A percentile compares a stretch with the other conserved stretches of the same genome.
Evolutionary conservation across 192 early-diverging fungal genomes (phyloP).

Genomic region (Cetraspora pellucida): DNA sequence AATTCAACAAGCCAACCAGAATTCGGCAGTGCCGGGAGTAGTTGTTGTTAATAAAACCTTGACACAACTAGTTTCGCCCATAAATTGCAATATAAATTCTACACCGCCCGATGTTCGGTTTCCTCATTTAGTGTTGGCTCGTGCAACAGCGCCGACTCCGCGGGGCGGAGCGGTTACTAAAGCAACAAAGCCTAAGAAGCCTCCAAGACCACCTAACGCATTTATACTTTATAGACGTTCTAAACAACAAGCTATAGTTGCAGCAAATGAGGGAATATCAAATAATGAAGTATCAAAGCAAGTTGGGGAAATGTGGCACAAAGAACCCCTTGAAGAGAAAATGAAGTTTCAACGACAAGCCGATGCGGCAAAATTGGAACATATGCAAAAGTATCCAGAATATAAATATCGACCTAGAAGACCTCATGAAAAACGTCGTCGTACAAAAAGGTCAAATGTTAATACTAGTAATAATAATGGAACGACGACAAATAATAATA

Average conservation of each 20-base stretch:
- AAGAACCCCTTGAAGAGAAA: slow-evolving; percentile 33
- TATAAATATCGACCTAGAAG: slow-evolving; percentile 37
- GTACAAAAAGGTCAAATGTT: slow-evolving; percentile 20
- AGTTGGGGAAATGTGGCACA: slow-evolving; percentile 40
- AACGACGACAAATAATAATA: background rate
- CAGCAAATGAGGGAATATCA: slow-evolving; percentile 31
- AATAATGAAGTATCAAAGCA: slow-evolving; percentile 41
- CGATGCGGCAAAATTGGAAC: slow-evolving; percentile 35
- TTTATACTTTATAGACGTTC: slow-evolving; percentile 42
- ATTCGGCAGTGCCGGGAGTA: background rate
- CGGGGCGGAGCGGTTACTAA: slow-evolving; percentile 21
- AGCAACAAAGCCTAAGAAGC: slow-evolving; percentile 34
- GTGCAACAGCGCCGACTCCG: slow-evolving; percentile 5
- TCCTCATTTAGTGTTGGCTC: slow-evolving; percentile 28
- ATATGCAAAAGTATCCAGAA: slow-evolving; percentile 37
- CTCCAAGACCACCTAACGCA: slow-evolving; percentile 45
- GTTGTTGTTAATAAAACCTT: background rate
- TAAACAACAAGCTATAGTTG: slow-evolving; percentile 35
- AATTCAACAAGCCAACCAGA: background rate
- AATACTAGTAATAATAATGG: background rate
- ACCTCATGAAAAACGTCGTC: slow-evolving; percentile 34
- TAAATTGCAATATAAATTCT: background rate
- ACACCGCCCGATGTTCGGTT: slow-evolving; percentile 17
- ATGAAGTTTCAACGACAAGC: slow-evolving; percentile 34
- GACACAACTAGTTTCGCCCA: background rate